Evolutionary conservation across 164 flowering plant genomes (phyloP).

Genomic region (Kingdonia uniflora): DNA sequence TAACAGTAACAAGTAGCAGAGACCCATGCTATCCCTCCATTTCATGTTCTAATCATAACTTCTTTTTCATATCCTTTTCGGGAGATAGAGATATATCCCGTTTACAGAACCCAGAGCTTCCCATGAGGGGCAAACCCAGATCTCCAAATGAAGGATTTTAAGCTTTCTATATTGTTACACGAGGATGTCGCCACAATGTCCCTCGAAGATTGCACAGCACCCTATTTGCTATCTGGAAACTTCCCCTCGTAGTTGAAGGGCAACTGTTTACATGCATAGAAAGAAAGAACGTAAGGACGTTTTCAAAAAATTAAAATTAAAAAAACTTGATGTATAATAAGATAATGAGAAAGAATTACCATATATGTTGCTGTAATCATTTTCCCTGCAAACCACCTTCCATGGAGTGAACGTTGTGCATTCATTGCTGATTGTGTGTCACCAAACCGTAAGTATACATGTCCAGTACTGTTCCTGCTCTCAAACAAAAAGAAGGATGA

Average conservation of each 20-base stretch:
- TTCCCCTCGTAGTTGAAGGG: constrained; percentile 53
- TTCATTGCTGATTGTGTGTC: constrained; percentile 36
- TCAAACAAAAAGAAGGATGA: no score
- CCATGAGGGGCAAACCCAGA: no score
- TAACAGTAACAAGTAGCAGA: no score
- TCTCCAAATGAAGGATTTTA: no score
- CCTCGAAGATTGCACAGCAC: no score
- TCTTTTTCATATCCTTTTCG: no score
- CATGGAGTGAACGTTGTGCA: constrained; percentile 80
- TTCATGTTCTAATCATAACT: no score
- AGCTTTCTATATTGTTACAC: not conserved
- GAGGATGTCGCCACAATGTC: not conserved
- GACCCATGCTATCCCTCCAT: no score
- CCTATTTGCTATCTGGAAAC: constrained; percentile 48
- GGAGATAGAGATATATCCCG: no score
- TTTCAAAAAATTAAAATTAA: no score
- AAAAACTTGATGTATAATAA: not conserved
- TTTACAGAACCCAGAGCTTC: no score
- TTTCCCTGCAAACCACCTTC: constrained; percentile 96
- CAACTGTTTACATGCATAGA: constrained; percentile 27
- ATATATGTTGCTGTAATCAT: constrained; percentile 88
- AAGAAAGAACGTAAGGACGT: not conserved
- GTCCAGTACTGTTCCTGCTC: constrained; percentile 69
- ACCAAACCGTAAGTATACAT: constrained; percentile 70
- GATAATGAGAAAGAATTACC: constrained; percentile 29